phyloP scores from a whole-genome alignment of 306 rosid genomes.

The Malus domestica region DNA sequence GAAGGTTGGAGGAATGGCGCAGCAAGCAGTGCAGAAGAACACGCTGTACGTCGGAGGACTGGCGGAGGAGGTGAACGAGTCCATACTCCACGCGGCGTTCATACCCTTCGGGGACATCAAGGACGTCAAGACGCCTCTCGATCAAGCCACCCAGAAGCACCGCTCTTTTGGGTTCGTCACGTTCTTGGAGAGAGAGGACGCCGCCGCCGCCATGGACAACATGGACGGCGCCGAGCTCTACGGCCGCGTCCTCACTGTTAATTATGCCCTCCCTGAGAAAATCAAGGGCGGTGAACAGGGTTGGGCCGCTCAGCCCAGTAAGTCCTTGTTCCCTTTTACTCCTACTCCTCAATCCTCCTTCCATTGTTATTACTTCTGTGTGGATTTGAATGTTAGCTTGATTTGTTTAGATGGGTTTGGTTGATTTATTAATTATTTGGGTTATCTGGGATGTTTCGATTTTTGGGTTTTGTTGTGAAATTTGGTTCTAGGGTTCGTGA shows the following conservation, averaged over 20 bases:
- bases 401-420: neutral
- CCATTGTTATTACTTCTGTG: neutral
- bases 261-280: slow-evolving; percentile 78
- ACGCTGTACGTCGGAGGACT: slow-evolving; percentile 85
- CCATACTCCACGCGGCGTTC: slow-evolving; percentile 79
- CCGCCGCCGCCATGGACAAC: slow-evolving; percentile 91
- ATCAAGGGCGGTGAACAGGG: slow-evolving; percentile 99
- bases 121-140: slow-evolving; percentile 88
- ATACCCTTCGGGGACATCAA: slow-evolving; percentile 92
- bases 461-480: neutral
- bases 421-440: neutral
- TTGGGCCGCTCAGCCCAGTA: slow-evolving; percentile 98
- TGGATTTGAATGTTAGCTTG: neutral
- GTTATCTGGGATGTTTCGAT: neutral
- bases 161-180: slow-evolving; percentile 96
- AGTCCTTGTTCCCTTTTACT: neutral
- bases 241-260: slow-evolving; percentile 94
- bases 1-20: slow-evolving; percentile 40
- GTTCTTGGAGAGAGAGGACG: slow-evolving; percentile 83
- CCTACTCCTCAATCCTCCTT: neutral
- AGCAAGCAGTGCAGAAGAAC: slow-evolving; percentile 88
- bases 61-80: slow-evolving; percentile 88
- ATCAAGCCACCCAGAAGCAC: slow-evolving; percentile 95
- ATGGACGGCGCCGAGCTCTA: slow-evolving; percentile 98
- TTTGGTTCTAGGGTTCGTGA: neutral